Percentiles rank a stretch among this genome's conserved stretches.
Conservation (phyloP, 2,329 filamentous ascomycete genomes). For the Coleophoma cylindrospora region DNA sequence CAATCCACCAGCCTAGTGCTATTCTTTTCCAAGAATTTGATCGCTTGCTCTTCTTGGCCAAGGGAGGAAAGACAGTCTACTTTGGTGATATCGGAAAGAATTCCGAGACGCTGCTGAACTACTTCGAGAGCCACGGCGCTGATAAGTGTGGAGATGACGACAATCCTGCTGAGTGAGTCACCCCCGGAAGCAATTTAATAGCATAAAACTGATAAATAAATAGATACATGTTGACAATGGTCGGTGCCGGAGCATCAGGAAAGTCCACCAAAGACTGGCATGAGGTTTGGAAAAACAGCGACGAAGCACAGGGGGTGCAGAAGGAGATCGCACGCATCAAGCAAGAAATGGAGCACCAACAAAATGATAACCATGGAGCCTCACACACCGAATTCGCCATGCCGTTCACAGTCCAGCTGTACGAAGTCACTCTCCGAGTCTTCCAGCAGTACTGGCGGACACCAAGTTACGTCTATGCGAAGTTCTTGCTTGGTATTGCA, state of each 20-base stretch:
- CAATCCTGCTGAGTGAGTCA: conserved; percentile 64
- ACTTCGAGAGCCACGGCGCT: conserved; percentile 72
- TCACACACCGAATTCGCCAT: conserved; percentile 68
- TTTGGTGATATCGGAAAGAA: conserved; percentile 68
- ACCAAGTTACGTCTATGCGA: conserved; percentile 71
- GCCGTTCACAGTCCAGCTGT: conserved; percentile 62
- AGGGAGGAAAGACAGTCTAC: conserved; percentile 75
- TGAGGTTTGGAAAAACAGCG: conserved; percentile 30
- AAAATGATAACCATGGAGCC: conserved; percentile 48
- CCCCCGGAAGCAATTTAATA: conserved; percentile 41
- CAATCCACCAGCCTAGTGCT: conserved; percentile 91
- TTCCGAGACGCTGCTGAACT: conserved; percentile 36
- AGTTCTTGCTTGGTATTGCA: conserved; percentile 49
- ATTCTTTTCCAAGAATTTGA: conserved; percentile 93
- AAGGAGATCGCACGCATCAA: conserved; percentile 25
- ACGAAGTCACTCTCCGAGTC: conserved; percentile 59
- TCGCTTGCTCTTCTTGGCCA: conserved; percentile 70
- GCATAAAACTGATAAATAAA: background rate
- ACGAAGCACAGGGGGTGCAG: conserved; percentile 26
- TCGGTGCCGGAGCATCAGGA: conserved; percentile 57
- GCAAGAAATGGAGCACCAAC: conserved; percentile 32
- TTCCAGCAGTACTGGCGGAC: conserved; percentile 78
- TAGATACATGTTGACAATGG: conserved; percentile 32
- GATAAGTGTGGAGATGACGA: conserved; percentile 60
- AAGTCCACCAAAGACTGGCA: conserved; percentile 56